phyloP scores from a whole-genome alignment of 345 rosid genomes.

The Angophora floribunda region DNA sequence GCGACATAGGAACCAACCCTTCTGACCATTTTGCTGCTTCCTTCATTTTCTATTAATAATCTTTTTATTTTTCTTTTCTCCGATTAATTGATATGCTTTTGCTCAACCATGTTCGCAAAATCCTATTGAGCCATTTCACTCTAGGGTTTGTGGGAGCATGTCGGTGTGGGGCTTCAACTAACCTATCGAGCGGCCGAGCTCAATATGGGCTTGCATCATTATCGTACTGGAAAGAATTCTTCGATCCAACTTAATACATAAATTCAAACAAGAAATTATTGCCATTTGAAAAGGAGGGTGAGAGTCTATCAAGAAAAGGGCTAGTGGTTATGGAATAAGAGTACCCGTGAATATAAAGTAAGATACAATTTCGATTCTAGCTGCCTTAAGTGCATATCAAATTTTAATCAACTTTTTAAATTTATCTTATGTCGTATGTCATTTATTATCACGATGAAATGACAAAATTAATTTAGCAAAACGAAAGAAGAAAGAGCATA shows the following conservation, averaged over 20 bases:
- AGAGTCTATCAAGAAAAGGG: background rate
- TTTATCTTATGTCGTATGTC: background rate
- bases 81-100: background rate
- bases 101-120: background rate
- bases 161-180: background rate
- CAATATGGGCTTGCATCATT: background rate
- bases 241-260: background rate
- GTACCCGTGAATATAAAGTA: background rate
- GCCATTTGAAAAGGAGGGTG: accelerated
- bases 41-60: background rate
- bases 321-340: background rate
- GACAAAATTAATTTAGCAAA: background rate
- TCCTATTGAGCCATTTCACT: background rate
- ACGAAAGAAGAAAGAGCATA: background rate
- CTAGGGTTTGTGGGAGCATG: background rate
- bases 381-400: background rate
- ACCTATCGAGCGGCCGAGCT: background rate
- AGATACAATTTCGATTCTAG: background rate
- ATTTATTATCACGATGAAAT: background rate
- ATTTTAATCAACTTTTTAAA: background rate
- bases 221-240: too few species aligned
- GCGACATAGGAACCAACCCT: background rate
- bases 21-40: background rate
- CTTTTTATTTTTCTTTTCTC: background rate
- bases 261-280: background rate